Base-by-base conservation (phyloP, 2,329 filamentous ascomycete species). In the Pseudogymnoascus sp. region DNA sequence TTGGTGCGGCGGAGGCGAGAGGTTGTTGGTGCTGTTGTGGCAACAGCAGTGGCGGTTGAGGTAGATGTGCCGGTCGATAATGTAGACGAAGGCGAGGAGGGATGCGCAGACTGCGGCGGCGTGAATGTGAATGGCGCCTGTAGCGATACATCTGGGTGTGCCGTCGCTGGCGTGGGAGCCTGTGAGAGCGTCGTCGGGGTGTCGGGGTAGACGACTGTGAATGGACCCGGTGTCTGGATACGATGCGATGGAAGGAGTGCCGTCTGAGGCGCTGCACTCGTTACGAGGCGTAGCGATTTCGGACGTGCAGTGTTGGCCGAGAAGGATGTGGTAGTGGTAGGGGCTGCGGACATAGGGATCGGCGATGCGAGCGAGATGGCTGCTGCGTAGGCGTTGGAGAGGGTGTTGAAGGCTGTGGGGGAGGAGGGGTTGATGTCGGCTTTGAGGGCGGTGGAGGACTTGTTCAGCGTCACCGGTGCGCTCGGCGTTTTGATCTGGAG, bases 401-500 rank as follows among this genome's bases (percentile, higher is more conserved):
- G 78, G 1, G 85, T 88, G 74, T 88, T 88, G 75, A 87, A 86
- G 21, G 83, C 77, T 1, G 85, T 88, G 3, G 84, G 83, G 33
- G 85, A 86, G 64, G 78, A 81, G 31, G 83, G 81, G 68, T 87
- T 80, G 40, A 82, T 74, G 61, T 78, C 76, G 21, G 77, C 59
- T 63, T 73, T 73, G 46, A 82, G 71, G 4, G 76, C 77, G 65
- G 77, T 78, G 29, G 77, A 76, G 0, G 75, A 75, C 65, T 77
- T 75, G 38, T 74, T 72, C 15, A 77, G 72, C 62, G 75, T 77
- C 62, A 75, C 71, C 42, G 77, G 70, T 35, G 73, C 74, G 63
- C 73, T 71, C 31, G 77, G 72, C 23, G 80, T 75, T 69, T 81
- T 82, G 69, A 79, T 84, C 70, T 83, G 80, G 68, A 85, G 79